Percentiles rank a stretch among this genome's conserved stretches.
phyloP scores from a whole-genome alignment of 106 monocot genomes.

The Acorus calamus region DNA sequence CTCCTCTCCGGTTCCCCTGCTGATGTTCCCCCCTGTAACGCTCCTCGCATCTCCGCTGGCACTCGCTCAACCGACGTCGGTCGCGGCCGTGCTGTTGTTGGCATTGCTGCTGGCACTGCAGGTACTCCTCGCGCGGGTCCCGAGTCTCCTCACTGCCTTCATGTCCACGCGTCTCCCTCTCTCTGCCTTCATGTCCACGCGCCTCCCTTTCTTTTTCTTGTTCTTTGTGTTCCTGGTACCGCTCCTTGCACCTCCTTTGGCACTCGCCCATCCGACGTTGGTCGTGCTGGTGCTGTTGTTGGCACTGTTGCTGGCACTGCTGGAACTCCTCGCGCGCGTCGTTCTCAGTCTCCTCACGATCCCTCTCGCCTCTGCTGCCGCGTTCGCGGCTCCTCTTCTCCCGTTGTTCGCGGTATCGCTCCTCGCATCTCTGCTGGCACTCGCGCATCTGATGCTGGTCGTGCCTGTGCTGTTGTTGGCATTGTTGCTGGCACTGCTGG shows the following conservation, averaged over 20 bases:
- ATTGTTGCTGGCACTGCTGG: too few relatives aligned
- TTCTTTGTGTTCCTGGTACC: neutral
- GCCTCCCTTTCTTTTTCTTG: too few relatives aligned
- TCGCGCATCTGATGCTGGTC: too few relatives aligned
- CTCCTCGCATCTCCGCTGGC: neutral
- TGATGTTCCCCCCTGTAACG: neutral
- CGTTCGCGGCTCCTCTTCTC: neutral
- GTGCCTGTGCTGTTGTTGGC: too few relatives aligned
- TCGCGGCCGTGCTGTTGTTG: neutral
- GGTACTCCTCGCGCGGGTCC: slow-evolving; percentile 4
- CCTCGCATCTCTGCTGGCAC: too few relatives aligned
- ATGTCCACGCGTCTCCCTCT: neutral
- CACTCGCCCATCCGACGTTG: neutral
- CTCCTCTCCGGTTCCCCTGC: neutral
- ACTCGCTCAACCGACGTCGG: neutral
- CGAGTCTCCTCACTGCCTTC: neutral
- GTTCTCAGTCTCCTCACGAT: too few relatives aligned
- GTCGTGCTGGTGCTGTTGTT: too few relatives aligned
- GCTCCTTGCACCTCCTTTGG: neutral
- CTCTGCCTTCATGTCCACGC: too few relatives aligned
- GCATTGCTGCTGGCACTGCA: slow-evolving; percentile 6
- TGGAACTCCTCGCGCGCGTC: too few relatives aligned
- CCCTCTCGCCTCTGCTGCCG: too few relatives aligned
- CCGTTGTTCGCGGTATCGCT: neutral
- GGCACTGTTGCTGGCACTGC: too few relatives aligned